Conservation (phyloP, 176 grass and related monocot genomes). For the Ampelocalamus luodianensis region DNA sequence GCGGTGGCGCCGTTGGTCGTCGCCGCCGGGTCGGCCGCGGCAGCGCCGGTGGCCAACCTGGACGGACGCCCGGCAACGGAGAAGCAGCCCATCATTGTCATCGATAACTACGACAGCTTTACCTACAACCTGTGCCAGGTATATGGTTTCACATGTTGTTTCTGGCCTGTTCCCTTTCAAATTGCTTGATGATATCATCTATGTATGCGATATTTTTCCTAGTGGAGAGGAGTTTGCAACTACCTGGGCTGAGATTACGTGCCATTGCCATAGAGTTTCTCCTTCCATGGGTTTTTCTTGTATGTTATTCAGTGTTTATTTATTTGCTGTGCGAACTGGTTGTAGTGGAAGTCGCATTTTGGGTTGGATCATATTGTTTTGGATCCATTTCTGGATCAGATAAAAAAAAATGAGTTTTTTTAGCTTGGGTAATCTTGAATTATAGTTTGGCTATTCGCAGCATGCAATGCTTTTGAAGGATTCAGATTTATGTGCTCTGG, state of each 20-base stretch:
- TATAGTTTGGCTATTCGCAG: background rate
- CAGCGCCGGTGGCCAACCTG: constrained; percentile 33
- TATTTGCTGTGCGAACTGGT: background rate
- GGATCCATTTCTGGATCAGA: background rate
- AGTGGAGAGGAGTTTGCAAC: background rate
- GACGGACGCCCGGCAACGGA: constrained; percentile 30
- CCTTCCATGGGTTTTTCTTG: background rate
- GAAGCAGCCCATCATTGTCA: constrained; percentile 80
- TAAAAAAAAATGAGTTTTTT: background rate
- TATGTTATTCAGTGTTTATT: background rate
- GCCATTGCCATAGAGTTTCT: background rate
- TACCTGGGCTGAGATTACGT: background rate
- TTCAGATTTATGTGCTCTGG: background rate
- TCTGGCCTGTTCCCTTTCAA: background rate
- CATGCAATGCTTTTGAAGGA: background rate
- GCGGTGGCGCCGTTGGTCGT: background rate
- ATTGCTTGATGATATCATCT: background rate
- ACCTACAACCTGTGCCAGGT: constrained; percentile 99
- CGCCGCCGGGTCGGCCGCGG: constrained; percentile 27
- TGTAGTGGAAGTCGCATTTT: background rate
- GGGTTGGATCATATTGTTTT: background rate
- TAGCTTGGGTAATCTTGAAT: background rate
- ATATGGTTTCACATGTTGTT: constrained; percentile 18
- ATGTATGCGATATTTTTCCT: background rate
- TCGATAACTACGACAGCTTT: constrained; percentile 98